Conservation (phyloP, 176 grass and related monocot species). For the Carex myosuroides region DNA sequence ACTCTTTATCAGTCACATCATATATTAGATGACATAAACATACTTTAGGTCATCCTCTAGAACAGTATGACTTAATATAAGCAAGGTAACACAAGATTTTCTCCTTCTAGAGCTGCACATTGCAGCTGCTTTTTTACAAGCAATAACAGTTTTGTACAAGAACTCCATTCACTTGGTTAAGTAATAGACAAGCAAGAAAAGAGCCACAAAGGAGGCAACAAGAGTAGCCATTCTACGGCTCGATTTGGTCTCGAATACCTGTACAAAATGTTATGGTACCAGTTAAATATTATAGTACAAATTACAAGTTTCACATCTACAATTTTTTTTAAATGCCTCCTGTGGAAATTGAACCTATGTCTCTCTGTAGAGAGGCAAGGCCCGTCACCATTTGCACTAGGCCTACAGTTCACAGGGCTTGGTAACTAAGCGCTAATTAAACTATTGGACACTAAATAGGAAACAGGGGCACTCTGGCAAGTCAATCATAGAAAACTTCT, state of each 20-base stretch:
- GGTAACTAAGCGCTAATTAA: neutral
- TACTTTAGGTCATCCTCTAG: neutral
- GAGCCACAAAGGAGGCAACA: constrained; percentile 62
- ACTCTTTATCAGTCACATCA: neutral
- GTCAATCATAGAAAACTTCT: neutral
- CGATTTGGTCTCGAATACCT: constrained; percentile 88
- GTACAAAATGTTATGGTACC: neutral
- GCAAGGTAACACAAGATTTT: neutral
- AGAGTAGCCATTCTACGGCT: constrained; percentile 67
- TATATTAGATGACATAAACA: constrained; percentile 17
- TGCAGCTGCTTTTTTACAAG: neutral
- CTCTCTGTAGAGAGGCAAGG: too few relatives aligned
- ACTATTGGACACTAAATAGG: neutral
- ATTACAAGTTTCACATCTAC: neutral
- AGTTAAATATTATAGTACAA: neutral
- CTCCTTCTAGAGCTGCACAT: constrained; percentile 16
- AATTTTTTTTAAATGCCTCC: neutral
- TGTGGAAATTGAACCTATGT: too few relatives aligned
- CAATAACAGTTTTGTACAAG: constrained; percentile 21
- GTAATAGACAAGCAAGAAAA: constrained; percentile 81
- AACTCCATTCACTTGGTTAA: constrained; percentile 54
- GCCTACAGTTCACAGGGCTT: neutral
- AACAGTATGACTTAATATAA: constrained; percentile 11
- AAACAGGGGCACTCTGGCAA: neutral
- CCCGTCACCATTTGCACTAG: too few relatives aligned